phyloP scores from a whole-genome alignment of 257 asterid species.

The Datura wrightii region DNA sequence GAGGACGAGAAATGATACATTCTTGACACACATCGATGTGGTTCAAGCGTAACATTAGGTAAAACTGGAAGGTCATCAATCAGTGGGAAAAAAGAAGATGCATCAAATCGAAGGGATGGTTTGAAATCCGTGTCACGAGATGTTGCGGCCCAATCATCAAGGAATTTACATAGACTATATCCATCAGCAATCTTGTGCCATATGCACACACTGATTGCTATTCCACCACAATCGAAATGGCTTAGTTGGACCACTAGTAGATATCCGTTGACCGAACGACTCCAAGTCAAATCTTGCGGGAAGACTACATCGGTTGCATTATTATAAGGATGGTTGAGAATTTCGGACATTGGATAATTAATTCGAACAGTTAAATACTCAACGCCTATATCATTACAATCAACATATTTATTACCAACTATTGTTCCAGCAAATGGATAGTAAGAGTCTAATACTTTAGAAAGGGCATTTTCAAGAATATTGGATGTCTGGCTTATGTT shows the following conservation, averaged over 20 bases:
- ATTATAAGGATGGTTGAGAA: not conserved
- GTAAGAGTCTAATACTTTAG: not conserved
- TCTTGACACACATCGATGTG: not conserved
- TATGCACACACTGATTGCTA: not conserved
- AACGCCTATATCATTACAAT: constrained; percentile 16
- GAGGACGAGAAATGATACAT: not conserved
- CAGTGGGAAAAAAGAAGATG: constrained; percentile 6
- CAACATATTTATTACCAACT: not conserved
- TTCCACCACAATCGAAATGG: not conserved
- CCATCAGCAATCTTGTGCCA: constrained; percentile 21
- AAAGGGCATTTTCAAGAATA: constrained; percentile 5
- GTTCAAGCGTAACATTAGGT: not conserved
- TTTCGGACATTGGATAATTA: not conserved
- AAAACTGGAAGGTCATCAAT: not conserved
- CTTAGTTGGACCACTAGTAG: not conserved
- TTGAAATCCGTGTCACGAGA: not conserved
- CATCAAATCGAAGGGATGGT: not conserved
- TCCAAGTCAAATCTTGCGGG: not conserved
- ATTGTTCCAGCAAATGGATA: constrained; percentile 25
- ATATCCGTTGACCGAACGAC: not conserved
- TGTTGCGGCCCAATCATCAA: not conserved
- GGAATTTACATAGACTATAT: not conserved
- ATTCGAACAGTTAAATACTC: not conserved
- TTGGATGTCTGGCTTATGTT: not conserved
- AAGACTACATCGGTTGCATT: not conserved